Base-by-base conservation (phyloP, 2,329 filamentous ascomycete genomes). In the Diplodia intermedia region DNA sequence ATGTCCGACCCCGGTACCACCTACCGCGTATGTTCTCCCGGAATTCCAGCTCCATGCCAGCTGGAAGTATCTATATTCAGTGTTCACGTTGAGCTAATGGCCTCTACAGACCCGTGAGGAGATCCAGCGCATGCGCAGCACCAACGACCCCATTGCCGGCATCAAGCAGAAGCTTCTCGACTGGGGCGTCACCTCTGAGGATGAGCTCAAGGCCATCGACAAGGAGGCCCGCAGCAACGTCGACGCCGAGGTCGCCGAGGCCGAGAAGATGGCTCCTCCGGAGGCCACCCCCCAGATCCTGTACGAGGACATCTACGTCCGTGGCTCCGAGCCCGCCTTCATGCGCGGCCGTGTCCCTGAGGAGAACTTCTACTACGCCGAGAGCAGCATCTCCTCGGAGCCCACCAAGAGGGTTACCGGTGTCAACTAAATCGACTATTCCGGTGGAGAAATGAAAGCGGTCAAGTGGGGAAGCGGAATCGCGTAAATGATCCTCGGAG, bases 1-100 rank as follows among this genome's bases (percentile, higher is more conserved):
- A 99, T 99, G 95, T 98, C 94, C 79, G 95, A 99, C 82, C 95
- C 95, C 69, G 95, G 95, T 81, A 99, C 95, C 82, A 98, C 95
- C 76, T 99, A 99, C 91, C 91, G 94, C 82, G 79, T 80, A 74
- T 73, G 79, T 71, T 5, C 61, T 54, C 29, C n/a, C 4, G 18
- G 11, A 33, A 12, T 4, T n/a, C 18, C 5, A 47, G 55, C 38
- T 31, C 2, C 11, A 36, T 9, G 40, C 15, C 20, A 31, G 40
- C 29, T 12, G 36, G 9, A 31, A 33, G 26, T 69, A 14, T 2
- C 26, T 26, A 33, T 8, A 3, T 38, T 14, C 14, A 4, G 36
- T 14, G 36, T 38, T 38, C 36, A 38, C 36, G 15, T 20, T 20
- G 55, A 53, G 33, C 75, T 74, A 73, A 77, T 49, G 69, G 11